Conservation (phyloP, 2,329 filamentous ascomycete genomes). For the Pseudogymnoascus sp. region DNA sequence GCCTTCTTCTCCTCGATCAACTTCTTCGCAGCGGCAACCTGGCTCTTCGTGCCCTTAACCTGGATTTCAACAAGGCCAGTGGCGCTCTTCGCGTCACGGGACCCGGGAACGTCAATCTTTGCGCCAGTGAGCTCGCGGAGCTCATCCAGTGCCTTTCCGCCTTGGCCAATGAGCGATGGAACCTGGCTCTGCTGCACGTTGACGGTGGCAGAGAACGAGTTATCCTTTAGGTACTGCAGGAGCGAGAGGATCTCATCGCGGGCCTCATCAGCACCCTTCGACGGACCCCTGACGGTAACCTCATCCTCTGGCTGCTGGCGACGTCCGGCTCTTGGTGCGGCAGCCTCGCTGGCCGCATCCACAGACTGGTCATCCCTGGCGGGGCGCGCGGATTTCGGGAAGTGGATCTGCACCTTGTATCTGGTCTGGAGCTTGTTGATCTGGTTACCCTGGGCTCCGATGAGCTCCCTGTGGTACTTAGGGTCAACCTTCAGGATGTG, state of each 20-base stretch:
- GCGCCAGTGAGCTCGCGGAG: slow-evolving; percentile 77
- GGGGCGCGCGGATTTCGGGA: slow-evolving; percentile 62
- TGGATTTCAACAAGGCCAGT: slow-evolving; percentile 72
- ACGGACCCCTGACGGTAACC: slow-evolving; percentile 83
- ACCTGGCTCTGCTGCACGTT: slow-evolving; percentile 86
- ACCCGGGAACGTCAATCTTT: slow-evolving; percentile 83
- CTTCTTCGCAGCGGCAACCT: slow-evolving; percentile 88
- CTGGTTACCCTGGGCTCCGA: slow-evolving; percentile 77
- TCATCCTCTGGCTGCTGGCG: slow-evolving; percentile 76
- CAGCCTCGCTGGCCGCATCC: slow-evolving; percentile 60
- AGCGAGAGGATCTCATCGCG: slow-evolving; percentile 85
- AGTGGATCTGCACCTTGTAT: slow-evolving; percentile 92
- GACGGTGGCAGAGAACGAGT: slow-evolving; percentile 70
- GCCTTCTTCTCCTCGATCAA: slow-evolving; percentile 77
- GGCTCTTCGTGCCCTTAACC: slow-evolving; percentile 84
- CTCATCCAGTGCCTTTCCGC: slow-evolving; percentile 84
- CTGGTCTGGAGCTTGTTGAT: slow-evolving; percentile 88
- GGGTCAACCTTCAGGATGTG: slow-evolving; percentile 83
- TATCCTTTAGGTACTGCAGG: slow-evolving; percentile 82
- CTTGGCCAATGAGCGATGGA: slow-evolving; percentile 86
- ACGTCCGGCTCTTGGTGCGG: slow-evolving; percentile 49
- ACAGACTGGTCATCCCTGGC: slow-evolving; percentile 61
- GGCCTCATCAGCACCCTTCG: slow-evolving; percentile 84
- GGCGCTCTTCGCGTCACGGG: slow-evolving; percentile 58
- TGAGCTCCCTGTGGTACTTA: slow-evolving; percentile 89